Conservation (phyloP, 306 rosid species). For the Lathyrus aphaca region DNA sequence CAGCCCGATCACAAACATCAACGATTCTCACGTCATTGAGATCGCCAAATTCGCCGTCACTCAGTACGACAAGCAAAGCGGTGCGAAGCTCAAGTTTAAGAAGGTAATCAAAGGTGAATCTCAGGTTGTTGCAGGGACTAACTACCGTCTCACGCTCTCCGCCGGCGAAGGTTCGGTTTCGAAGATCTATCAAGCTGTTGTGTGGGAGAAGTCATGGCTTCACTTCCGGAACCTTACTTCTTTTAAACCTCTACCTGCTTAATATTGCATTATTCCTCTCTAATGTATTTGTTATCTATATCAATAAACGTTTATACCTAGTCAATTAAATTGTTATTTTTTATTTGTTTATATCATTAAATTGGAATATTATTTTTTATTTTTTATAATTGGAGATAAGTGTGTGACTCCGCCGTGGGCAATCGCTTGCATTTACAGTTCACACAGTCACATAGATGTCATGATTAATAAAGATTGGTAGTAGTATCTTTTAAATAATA, state of each 20-base stretch:
- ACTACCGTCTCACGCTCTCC: slow-evolving; percentile 38
- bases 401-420: too few species aligned
- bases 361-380: too few species aligned
- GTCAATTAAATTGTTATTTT: too few species aligned
- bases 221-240: slow-evolving; percentile 35
- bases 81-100: not conserved
- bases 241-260: slow-evolving; percentile 5
- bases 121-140: slow-evolving; percentile 1
- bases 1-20: not conserved
- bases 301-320: too few species aligned
- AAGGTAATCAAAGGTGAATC: not conserved
- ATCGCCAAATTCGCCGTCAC: not conserved
- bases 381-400: too few species aligned
- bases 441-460: too few species aligned
- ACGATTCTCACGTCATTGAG: not conserved
- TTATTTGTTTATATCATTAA: too few species aligned
- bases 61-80: not conserved
- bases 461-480: too few species aligned
- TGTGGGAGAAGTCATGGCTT: slow-evolving; percentile 48
- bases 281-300: too few species aligned
- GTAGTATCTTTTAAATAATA: too few species aligned
- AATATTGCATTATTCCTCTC: too few species aligned
- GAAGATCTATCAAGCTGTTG: slow-evolving; percentile 37
- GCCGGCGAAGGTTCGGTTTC: slow-evolving; percentile 15
- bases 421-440: too few species aligned